phyloP scores from a whole-genome alignment of 768 basidiomycete genomes.

The Naganishia friedmannii region DNA sequence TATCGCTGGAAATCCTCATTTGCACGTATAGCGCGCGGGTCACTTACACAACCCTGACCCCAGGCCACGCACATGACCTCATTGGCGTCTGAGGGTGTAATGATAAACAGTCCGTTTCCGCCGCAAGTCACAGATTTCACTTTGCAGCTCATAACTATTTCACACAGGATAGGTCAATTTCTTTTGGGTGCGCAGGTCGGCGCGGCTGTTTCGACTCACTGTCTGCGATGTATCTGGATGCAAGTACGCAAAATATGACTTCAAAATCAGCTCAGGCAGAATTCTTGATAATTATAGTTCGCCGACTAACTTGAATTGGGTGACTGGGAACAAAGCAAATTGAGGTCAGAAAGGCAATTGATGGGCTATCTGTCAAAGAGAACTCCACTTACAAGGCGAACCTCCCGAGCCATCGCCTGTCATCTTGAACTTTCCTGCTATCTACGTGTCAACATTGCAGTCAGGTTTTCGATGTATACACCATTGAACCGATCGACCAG shows the following conservation, averaged over 20 bases:
- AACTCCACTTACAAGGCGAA: slow-evolving; percentile 20
- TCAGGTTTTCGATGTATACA: too few species aligned
- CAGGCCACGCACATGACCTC: slow-evolving; percentile 71
- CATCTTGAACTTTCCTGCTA: slow-evolving; percentile 74
- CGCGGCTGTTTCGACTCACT: slow-evolving; percentile 61
- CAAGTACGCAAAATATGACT: not conserved
- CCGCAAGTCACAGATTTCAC: slow-evolving; percentile 68
- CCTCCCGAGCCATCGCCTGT: slow-evolving; percentile 73
- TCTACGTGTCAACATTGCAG: slow-evolving; percentile 24
- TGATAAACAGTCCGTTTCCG: slow-evolving; percentile 82
- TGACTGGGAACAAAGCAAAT: slow-evolving; percentile 8
- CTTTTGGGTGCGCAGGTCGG: slow-evolving; percentile 28
- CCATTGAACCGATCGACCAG: not conserved
- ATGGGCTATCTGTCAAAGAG: not conserved
- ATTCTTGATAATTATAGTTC: too few species aligned
- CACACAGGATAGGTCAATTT: slow-evolving; percentile 9
- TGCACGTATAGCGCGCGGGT: not conserved
- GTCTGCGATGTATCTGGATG: slow-evolving; percentile 72
- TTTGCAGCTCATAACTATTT: slow-evolving; percentile 59
- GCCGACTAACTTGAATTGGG: slow-evolving; percentile 55
- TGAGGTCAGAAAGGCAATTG: slow-evolving; percentile 9
- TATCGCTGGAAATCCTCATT: slow-evolving; percentile 41
- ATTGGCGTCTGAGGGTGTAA: slow-evolving; percentile 71
- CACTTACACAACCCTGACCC: slow-evolving; percentile 39
- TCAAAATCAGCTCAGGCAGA: too few species aligned